A percentile compares a stretch with the other conserved stretches of the same genome.
These are phyloP conservation scores for Colletotrichum lentis DNA, from an alignment of 2,329 filamentous ascomycete genomes.

Conservation along the genomic window DNA sequence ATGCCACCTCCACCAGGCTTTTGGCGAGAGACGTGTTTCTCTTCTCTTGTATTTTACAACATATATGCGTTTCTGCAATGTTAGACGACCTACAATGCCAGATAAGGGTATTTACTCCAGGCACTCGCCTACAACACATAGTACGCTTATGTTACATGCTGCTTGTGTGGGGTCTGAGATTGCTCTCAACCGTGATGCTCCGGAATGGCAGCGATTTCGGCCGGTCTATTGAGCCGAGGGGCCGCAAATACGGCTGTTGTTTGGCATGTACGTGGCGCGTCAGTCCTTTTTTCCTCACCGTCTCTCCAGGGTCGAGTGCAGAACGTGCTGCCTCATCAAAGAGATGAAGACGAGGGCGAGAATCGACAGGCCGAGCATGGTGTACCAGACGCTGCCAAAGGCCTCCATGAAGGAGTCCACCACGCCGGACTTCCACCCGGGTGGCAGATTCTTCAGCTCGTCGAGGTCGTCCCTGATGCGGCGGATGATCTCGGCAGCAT, in stretches of 20 bases:
- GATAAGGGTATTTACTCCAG: background rate
- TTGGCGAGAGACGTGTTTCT: background rate
- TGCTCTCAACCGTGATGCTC: background rate
- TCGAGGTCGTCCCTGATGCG: slow-evolving; percentile 77
- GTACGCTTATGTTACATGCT: background rate
- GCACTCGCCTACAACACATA: background rate
- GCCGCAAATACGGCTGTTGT: background rate
- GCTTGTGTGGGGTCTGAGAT: background rate
- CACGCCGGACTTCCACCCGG: slow-evolving; percentile 74
- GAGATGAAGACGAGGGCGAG: slow-evolving; percentile 68
- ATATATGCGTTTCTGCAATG: background rate
- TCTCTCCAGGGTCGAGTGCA: slow-evolving; percentile 71
- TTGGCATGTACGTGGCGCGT: background rate
- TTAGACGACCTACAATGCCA: background rate
- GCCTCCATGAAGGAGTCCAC: slow-evolving; percentile 78
- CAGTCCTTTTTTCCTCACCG: slow-evolving; percentile 8
- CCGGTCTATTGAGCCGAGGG: background rate
- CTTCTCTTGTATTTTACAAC: background rate
- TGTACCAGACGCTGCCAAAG: slow-evolving; percentile 78
- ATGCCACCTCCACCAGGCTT: background rate
- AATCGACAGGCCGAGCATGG: slow-evolving; percentile 69
- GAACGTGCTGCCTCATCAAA: slow-evolving; percentile 79
- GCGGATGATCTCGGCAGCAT: slow-evolving; percentile 72
- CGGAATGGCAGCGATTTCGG: background rate
- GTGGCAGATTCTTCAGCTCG: slow-evolving; percentile 73